These are phyloP conservation scores for Trichoderma koningii DNA, from an alignment of 2,329 filamentous ascomycete genomes.

Conservation along the genomic window DNA sequence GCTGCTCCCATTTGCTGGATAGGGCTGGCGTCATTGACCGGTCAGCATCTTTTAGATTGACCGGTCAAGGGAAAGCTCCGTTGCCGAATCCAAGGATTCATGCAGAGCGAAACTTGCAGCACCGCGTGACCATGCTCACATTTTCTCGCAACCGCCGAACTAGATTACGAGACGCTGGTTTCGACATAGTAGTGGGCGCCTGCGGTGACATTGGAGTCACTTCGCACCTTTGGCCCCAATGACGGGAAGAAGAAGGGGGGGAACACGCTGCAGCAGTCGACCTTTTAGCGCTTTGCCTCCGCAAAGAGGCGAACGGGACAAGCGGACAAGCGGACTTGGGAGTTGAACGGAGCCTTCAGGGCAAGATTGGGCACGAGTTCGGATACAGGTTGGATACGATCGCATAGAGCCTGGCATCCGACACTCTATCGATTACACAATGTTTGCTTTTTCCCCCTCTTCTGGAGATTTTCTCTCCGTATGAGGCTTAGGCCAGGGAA, in stretches of 20 bases:
- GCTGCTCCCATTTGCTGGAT: slow-evolving; percentile 23
- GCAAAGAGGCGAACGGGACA: neutral
- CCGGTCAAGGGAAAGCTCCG: slow-evolving; percentile 17
- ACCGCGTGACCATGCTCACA: slow-evolving; percentile 11
- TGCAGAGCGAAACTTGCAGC: slow-evolving; percentile 5
- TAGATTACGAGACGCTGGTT: neutral
- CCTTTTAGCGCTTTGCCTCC: neutral
- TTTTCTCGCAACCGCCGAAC: neutral
- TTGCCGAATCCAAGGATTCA: slow-evolving; percentile 2
- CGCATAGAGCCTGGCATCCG: neutral
- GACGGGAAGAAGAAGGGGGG: neutral
- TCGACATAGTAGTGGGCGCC: neutral
- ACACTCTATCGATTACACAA: slow-evolving; percentile 6
- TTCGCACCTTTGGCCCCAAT: neutral
- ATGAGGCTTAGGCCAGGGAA: neutral
- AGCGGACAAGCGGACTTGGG: neutral
- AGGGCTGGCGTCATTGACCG: slow-evolving; percentile 16
- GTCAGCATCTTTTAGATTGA: slow-evolving; percentile 19
- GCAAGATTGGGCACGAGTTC: neutral
- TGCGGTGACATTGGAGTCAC: neutral
- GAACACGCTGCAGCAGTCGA: neutral
- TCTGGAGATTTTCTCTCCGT: neutral
- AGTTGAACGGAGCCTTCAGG: neutral
- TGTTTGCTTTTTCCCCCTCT: neutral
- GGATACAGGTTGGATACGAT: slow-evolving; percentile 1